These are phyloP conservation scores for Plasmopara viticola DNA, from an alignment of 352 stramenopile species.

Conservation along the genomic window DNA sequence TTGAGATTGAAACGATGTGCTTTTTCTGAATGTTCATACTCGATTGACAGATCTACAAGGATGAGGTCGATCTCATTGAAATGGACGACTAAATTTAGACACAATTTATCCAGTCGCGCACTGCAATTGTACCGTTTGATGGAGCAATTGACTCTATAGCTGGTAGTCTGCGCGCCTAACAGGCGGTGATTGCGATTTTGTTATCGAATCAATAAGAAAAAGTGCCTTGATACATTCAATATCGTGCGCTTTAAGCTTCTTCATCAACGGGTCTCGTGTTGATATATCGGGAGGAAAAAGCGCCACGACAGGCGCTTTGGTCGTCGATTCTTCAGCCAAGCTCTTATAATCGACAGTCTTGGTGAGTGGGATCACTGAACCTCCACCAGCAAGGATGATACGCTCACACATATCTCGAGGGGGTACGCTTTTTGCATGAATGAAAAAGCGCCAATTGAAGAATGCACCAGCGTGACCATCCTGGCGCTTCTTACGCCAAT, in stretches of 20 bases:
- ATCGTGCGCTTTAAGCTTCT: constrained; percentile 57
- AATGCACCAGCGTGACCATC: constrained; percentile 49
- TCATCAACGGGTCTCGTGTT: constrained; percentile 59
- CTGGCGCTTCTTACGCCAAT: constrained; percentile 59
- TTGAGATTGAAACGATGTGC: not conserved
- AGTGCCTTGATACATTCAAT: constrained; percentile 68
- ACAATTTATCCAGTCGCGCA: not conserved
- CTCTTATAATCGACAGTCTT: constrained; percentile 45
- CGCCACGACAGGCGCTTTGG: constrained; percentile 46
- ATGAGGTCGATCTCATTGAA: constrained; percentile 37
- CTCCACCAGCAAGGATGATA: constrained; percentile 51
- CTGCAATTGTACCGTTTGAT: not conserved
- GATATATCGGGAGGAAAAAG: constrained; percentile 50
- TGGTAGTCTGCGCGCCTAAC: constrained; percentile 46
- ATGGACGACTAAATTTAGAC: constrained; percentile 17
- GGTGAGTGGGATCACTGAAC: constrained; percentile 49
- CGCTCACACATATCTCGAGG: constrained; percentile 79
- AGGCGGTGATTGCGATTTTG: constrained; percentile 63
- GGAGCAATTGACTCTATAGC: constrained; percentile 27
- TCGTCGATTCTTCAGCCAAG: constrained; percentile 27
- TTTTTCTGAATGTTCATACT: constrained; percentile 14
- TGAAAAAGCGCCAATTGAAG: constrained; percentile 59
- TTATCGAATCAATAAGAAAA: constrained; percentile 84
- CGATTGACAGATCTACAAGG: constrained; percentile 41
- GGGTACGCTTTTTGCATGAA: constrained; percentile 67